phyloP scores from a whole-genome alignment of 2,329 filamentous ascomycete genomes.

The Torrubiella hemipterigena region DNA sequence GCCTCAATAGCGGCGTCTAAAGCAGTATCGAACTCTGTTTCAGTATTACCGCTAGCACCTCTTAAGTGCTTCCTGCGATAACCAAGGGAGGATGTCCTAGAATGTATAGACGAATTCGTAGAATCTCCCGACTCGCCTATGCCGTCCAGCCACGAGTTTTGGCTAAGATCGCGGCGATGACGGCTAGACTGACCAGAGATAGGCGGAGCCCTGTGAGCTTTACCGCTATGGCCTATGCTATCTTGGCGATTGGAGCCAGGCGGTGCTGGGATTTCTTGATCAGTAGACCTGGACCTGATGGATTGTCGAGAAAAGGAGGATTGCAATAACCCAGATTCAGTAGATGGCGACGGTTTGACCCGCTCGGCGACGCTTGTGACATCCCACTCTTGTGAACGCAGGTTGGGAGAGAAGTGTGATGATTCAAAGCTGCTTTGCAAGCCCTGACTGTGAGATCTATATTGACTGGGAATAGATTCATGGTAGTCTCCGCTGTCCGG shows the following conservation, averaged over 20 bases:
- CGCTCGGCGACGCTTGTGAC: too few relatives aligned
- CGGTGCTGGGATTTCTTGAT: constrained; percentile 11
- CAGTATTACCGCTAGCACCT: constrained; percentile 57
- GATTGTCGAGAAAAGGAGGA: constrained; percentile 43
- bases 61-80: constrained; percentile 60
- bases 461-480: constrained; percentile 7
- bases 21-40: constrained; percentile 87
- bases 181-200: constrained; percentile 31
- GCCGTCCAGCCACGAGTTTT: constrained; percentile 86
- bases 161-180: constrained; percentile 30
- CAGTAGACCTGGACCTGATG: constrained; percentile 13
- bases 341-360: too few relatives aligned
- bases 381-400: too few relatives aligned
- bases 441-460: neutral
- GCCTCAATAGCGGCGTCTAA: constrained; percentile 92
- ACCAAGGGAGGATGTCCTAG: constrained; percentile 60
- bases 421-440: neutral
- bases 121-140: constrained; percentile 85
- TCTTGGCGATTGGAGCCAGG: constrained; percentile 23
- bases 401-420: neutral
- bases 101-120: constrained; percentile 67
- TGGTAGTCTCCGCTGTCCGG: constrained; percentile 41
- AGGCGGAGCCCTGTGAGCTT: too few relatives aligned
- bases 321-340: constrained; percentile 26
- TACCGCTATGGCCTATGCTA: too few relatives aligned